Base-by-base conservation (phyloP, 2,329 filamentous ascomycete genomes). In the Clonostachys rosea region DNA sequence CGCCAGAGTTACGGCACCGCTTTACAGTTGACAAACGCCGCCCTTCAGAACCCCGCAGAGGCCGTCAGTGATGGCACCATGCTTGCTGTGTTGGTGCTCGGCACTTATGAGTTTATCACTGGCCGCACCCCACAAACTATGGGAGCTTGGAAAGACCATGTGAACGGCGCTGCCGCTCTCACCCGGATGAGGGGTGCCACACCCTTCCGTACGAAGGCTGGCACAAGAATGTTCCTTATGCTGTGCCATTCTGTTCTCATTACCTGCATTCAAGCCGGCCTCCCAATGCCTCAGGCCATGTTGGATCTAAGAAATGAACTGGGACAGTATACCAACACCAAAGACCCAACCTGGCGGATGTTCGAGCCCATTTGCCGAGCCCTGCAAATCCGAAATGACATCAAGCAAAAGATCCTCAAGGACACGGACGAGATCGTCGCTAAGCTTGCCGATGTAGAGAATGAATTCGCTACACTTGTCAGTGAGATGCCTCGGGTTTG, bases 21-120 rank as follows among this genome's bases (percentile, higher is more conserved):
- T 5, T 65, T 81, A 2, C 64, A 66, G n/a, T 56, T 77, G 43
- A 77, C 71, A 8, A 78, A 79, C 45, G 58, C 62, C 16, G 75
- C 76, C 3, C 64, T 81, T n/a, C 60, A 64, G 42, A 60, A 74
- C 45, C 69, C 75, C 1, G 54, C 50, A 13, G 66, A 73, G 47
- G 68, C 64, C 10, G 56, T 68, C 55, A 74, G 71, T 53, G 74
- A 74, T 51, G 74, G 67, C 40, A 81, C 78, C 1, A 73, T 81
- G 68, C 70, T 74, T 34, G 70, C 66, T 1, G 71, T 81, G 14
- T 65, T 81, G 42, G 72, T 81, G 42, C 65, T 81, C 6, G 71
- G 75, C 40, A 73, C 77, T 5, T 81, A 75, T 51, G 77, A 81
- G 57, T 75, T 74, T 53, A 66, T 80, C 49, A 71, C 74, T 11